These are phyloP conservation scores for Phaeosphaeria sp. DNA, from an alignment of 2,329 filamentous ascomycete species.

Conservation along the genomic window DNA sequence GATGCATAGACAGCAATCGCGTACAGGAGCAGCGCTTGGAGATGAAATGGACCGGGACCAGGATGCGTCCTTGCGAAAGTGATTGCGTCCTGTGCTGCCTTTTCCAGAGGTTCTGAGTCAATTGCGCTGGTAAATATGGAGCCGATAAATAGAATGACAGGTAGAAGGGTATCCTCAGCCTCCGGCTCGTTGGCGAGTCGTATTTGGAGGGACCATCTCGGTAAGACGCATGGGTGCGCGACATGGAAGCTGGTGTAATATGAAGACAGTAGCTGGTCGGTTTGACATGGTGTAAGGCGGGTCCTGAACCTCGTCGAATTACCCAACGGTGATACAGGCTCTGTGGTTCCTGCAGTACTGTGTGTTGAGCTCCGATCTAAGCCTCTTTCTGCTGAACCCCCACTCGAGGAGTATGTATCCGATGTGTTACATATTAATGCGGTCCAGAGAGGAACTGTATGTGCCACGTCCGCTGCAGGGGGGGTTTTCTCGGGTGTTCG, in stretches of 20 bases:
- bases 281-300: constrained; percentile 4
- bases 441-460: not conserved
- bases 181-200: constrained; percentile 7
- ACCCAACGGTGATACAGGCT: constrained; percentile 6
- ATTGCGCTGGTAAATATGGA: constrained; percentile 57
- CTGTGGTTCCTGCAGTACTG: constrained; percentile 12
- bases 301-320: not conserved
- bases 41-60: constrained; percentile 55
- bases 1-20: constrained; percentile 78
- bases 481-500: not conserved
- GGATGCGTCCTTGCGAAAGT: constrained; percentile 8
- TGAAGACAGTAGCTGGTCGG: constrained; percentile 21
- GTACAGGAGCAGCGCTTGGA: constrained; percentile 78
- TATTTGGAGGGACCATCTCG: constrained; percentile 17
- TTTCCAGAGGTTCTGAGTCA: constrained; percentile 49
- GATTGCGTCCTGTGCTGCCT: constrained; percentile 18
- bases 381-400: not conserved
- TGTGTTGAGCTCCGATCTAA: constrained; percentile 15
- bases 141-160: constrained; percentile 61
- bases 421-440: not conserved
- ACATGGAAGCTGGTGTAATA: constrained; percentile 29
- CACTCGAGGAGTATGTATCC: not conserved
- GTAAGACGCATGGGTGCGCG: constrained; percentile 28
- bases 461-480: not conserved
- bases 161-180: constrained; percentile 31